phyloP scores from a whole-genome alignment of 2,329 filamentous ascomycete species.

The Paracamarosporium sp. region DNA sequence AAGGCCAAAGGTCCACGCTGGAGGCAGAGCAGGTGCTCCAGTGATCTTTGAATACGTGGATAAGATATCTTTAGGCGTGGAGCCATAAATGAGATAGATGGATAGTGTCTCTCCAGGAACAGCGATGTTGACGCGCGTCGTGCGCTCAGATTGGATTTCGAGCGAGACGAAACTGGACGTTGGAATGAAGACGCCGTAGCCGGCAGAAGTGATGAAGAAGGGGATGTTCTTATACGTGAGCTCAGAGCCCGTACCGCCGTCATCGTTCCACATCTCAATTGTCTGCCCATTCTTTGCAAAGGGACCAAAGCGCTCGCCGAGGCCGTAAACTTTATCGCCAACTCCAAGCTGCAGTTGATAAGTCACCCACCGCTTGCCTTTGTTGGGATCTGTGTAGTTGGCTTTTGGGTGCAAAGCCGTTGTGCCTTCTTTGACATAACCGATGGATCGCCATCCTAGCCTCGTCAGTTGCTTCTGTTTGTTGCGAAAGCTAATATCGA shows the following conservation, averaged over 20 bases:
- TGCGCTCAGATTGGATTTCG: constrained; percentile 18
- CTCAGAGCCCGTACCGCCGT: constrained; percentile 20
- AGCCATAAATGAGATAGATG: constrained; percentile 18
- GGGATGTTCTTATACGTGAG: constrained; percentile 22
- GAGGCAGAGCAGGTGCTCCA: constrained; percentile 15
- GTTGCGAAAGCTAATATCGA: constrained; percentile 14
- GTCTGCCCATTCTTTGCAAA: constrained; percentile 19
- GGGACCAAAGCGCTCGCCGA: constrained; percentile 18
- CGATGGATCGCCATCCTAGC: constrained; percentile 19
- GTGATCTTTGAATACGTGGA: constrained; percentile 14
- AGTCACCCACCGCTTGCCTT: constrained; percentile 18
- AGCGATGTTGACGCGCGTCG: constrained; percentile 18
- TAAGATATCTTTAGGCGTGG: constrained; percentile 14
- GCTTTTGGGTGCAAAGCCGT: constrained; percentile 20
- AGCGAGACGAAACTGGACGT: constrained; percentile 15
- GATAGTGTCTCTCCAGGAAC: constrained; percentile 18
- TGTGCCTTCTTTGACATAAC: constrained; percentile 16
- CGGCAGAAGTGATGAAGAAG: constrained; percentile 22
- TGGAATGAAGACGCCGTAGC: constrained; percentile 21
- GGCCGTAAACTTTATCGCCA: constrained; percentile 18
- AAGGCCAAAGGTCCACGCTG: constrained; percentile 19
- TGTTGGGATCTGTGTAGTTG: constrained; percentile 20
- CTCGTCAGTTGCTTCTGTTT: constrained; percentile 14
- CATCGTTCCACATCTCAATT: constrained; percentile 21
- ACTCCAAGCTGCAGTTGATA: constrained; percentile 20